These are phyloP conservation scores for Betula pendula DNA, from an alignment of 306 rosid genomes.

Conservation along the genomic window DNA sequence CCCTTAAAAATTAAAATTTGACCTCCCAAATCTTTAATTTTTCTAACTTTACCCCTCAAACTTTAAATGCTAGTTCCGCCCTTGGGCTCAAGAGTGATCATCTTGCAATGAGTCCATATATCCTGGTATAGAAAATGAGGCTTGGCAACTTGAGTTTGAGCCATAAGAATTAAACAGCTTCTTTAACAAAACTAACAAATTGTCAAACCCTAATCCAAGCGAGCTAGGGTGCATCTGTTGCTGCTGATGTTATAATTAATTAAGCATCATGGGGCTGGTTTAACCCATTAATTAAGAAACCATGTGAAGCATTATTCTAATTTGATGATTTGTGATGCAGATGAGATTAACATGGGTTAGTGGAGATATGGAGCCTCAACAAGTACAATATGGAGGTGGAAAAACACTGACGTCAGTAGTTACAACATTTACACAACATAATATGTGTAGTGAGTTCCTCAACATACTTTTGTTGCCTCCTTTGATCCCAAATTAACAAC, in stretches of 20 bases:
- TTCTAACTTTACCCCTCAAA: too few species aligned
- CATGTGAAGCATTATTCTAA: background rate
- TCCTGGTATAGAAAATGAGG: too few species aligned
- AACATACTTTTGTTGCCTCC: background rate
- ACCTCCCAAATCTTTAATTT: too few species aligned
- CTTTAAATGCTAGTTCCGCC: too few species aligned
- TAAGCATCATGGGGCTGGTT: background rate
- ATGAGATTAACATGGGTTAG: constrained; percentile 92
- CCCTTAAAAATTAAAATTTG: too few species aligned
- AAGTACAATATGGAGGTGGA: constrained; percentile 60
- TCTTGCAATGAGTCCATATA: too few species aligned
- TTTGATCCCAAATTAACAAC: too few species aligned
- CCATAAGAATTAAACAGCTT: too few species aligned
- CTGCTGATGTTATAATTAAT: background rate
- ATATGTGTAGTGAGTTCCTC: constrained; percentile 71
- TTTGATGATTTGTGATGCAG: constrained; percentile 33
- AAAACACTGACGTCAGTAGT: constrained; percentile 51
- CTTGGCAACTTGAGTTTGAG: background rate
- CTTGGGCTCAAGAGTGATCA: background rate
- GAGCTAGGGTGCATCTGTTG: too few species aligned
- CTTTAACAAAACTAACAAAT: too few species aligned
- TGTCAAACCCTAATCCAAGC: too few species aligned
- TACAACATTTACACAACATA: constrained; percentile 62
- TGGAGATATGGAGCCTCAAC: constrained; percentile 67
- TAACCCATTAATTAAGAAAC: background rate